Conservation (phyloP, 2,329 filamentous ascomycete species). For the Fusarium sambucinum region DNA sequence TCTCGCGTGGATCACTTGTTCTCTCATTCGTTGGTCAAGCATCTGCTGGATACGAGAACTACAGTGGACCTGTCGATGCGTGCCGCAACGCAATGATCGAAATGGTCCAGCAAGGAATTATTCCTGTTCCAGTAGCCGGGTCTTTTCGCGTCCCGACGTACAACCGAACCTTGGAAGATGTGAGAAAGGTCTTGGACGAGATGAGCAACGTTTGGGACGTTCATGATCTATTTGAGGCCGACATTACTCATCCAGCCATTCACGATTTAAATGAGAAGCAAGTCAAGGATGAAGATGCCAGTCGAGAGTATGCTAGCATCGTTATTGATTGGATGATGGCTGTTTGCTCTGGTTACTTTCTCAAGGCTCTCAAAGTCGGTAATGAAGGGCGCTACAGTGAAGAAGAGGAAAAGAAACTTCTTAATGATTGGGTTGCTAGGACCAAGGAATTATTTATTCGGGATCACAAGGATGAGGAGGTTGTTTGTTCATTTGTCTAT, state of each 20-base stretch:
- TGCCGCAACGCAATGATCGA: slow-evolving; percentile 10
- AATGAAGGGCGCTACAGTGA: neutral
- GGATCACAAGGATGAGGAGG: neutral
- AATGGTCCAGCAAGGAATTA: slow-evolving; percentile 3
- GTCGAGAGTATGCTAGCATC: neutral
- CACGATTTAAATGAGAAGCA: neutral
- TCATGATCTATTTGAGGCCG: neutral
- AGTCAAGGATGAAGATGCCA: fast-evolving
- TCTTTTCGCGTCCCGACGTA: neutral
- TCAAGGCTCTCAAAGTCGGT: neutral
- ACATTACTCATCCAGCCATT: neutral
- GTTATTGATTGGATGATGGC: slow-evolving; percentile 19
- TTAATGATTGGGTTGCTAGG: neutral
- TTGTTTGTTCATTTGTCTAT: slow-evolving; percentile 5
- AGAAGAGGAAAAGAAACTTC: neutral
- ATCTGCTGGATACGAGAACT: slow-evolving; percentile 5
- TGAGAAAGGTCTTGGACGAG: neutral
- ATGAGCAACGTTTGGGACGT: neutral
- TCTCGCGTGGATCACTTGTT: neutral
- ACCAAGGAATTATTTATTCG: neutral
- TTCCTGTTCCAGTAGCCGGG: neutral
- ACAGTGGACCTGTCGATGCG: slow-evolving; percentile 4
- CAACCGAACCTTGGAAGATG: neutral
- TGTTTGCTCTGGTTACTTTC: slow-evolving; percentile 9
- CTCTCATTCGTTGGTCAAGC: slow-evolving; percentile 1